phyloP scores from a whole-genome alignment of 139 green algal species.

The Chlorella sorokiniana region DNA sequence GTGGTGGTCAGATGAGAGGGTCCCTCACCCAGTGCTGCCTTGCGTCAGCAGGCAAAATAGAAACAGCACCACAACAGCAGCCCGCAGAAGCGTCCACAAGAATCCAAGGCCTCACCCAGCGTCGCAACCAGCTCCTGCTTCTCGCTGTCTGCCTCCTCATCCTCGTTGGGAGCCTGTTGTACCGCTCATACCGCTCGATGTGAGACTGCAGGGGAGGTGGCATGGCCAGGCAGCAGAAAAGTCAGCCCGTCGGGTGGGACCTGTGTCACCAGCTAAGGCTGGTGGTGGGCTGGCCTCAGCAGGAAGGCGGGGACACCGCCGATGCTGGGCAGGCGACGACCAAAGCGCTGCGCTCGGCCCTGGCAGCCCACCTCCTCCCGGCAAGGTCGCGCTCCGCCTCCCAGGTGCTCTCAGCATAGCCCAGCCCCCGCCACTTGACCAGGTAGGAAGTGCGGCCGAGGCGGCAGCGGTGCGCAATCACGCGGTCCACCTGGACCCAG shows the following conservation, averaged over 20 bases:
- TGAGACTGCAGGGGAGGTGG: not conserved
- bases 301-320: too few relatives aligned
- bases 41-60: not conserved
- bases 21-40: not conserved
- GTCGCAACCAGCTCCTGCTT: conserved; percentile 44
- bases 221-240: not conserved
- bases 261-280: not conserved
- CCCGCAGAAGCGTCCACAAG: too few relatives aligned
- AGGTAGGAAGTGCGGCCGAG: conserved; percentile 47
- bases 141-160: conserved; percentile 56
- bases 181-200: conserved; percentile 32
- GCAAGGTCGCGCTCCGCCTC: conserved; percentile 59
- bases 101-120: not conserved
- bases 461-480: conserved; percentile 37
- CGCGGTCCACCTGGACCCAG: conserved; percentile 49
- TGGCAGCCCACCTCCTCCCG: conserved; percentile 30
- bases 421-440: conserved; percentile 81
- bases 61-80: not conserved
- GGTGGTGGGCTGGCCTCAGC: too few relatives aligned
- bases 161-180: conserved; percentile 5
- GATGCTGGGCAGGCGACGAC: not conserved
- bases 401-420: conserved; percentile 84
- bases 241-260: not conserved
- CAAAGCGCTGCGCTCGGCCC: not conserved
- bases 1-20: not conserved